Percentiles rank a stretch among this genome's conserved stretches.
phyloP scores from a whole-genome alignment of 2,329 filamentous ascomycete species.

The Cytospora piceicola region DNA sequence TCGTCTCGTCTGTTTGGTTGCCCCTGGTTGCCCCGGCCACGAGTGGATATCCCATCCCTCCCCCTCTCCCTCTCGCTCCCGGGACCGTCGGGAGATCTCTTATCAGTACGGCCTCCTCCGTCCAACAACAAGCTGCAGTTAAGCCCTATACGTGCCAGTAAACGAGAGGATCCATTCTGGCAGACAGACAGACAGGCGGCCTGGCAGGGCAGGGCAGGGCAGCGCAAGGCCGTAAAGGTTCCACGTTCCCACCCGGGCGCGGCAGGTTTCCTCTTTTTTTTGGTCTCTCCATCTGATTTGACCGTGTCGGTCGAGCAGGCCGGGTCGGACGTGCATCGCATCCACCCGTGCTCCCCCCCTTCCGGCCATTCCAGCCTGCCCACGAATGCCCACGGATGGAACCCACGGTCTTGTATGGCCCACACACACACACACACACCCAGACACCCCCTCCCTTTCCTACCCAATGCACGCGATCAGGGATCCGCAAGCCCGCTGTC shows the following conservation, averaged over 20 bases:
- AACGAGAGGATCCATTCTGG: background rate
- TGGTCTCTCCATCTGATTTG: too few relatives aligned
- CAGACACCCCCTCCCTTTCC: too few relatives aligned
- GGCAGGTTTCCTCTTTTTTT: background rate
- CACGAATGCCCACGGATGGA: background rate
- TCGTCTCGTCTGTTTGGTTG: background rate
- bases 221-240: background rate
- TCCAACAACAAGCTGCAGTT: too few relatives aligned
- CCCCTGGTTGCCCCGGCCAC: background rate
- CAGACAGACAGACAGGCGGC: background rate
- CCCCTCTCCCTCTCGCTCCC: too few relatives aligned
- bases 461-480: background rate
- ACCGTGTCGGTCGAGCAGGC: background rate
- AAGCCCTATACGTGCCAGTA: background rate
- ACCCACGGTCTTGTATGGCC: too few relatives aligned
- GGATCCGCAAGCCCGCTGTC: background rate
- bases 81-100: background rate
- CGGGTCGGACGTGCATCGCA: background rate
- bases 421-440: too few relatives aligned
- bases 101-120: background rate
- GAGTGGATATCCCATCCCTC: background rate
- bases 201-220: background rate
- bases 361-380: conserved; percentile 1
- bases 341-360: background rate
- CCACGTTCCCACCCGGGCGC: background rate